These are phyloP conservation scores for Fusarium sarcochroum DNA, from an alignment of 2,329 filamentous ascomycete species.

Conservation along the genomic window DNA sequence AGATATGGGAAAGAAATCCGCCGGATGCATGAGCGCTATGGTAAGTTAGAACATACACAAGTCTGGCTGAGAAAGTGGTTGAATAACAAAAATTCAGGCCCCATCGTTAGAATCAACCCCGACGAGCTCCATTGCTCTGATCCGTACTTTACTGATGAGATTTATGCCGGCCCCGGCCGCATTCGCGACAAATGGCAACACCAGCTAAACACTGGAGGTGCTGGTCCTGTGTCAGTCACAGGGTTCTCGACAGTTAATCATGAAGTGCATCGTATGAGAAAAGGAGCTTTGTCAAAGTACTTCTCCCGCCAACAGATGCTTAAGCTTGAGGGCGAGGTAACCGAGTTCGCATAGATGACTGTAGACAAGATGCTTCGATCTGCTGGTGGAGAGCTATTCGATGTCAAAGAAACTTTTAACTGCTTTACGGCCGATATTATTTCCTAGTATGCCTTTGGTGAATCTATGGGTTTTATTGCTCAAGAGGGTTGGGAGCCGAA, in stretches of 20 bases:
- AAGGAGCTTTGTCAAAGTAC: constrained; percentile 51
- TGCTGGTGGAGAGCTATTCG: constrained; percentile 47
- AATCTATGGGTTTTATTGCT: constrained; percentile 50
- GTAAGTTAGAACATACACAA: constrained; percentile 19
- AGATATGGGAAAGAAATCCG: constrained; percentile 54
- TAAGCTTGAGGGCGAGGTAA: constrained; percentile 47
- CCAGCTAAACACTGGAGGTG: constrained; percentile 31
- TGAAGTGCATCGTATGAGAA: constrained; percentile 53
- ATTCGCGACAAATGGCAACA: constrained; percentile 47
- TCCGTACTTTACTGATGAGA: constrained; percentile 55
- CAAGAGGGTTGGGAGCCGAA: constrained; percentile 56
- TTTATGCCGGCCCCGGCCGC: constrained; percentile 51
- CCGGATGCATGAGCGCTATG: constrained; percentile 56
- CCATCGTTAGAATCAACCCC: constrained; percentile 57
- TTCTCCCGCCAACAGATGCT: constrained; percentile 54
- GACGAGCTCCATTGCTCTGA: constrained; percentile 58
- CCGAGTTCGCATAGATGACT: constrained; percentile 44
- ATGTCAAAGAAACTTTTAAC: constrained; percentile 54
- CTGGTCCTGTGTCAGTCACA: constrained; percentile 22
- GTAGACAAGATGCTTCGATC: constrained; percentile 51
- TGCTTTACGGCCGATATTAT: constrained; percentile 59
- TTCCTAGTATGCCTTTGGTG: constrained; percentile 56
- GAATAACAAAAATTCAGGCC: constrained; percentile 37
- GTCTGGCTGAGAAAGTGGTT: accelerated
- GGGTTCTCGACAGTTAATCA: constrained; percentile 46